Evolutionary conservation across 1,284 basidiomycete species (phyloP).

Genomic region (Cutaneotrichosporon cutaneum): DNA sequence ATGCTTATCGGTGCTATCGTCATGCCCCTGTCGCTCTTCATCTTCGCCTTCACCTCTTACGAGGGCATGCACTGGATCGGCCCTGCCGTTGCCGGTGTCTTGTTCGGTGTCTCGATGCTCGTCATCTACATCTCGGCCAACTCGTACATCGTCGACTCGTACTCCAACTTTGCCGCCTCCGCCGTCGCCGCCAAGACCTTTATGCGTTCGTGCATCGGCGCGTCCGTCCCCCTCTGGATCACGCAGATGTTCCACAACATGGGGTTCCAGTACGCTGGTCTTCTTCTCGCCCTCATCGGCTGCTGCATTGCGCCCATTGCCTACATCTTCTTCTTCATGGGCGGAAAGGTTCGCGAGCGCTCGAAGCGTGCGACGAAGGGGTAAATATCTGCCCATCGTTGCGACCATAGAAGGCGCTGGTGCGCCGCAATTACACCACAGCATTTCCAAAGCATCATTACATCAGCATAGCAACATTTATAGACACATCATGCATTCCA

Average conservation of each 20-base stretch:
- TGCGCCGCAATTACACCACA: neutral
- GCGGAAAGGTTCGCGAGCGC: constrained; percentile 30
- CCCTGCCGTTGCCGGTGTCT: constrained; percentile 33
- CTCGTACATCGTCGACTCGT: constrained; percentile 45
- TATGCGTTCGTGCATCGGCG: constrained; percentile 54
- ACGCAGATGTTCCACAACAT: constrained; percentile 29
- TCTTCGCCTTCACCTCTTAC: constrained; percentile 48
- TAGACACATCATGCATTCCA: constrained; percentile 3
- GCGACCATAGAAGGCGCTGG: neutral
- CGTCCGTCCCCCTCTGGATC: constrained; percentile 44
- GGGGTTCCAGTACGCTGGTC: constrained; percentile 40
- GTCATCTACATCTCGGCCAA: constrained; percentile 50
- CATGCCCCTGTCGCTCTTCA: constrained; percentile 53
- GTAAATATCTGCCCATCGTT: neutral
- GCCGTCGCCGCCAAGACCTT: constrained; percentile 58
- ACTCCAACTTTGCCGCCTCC: constrained; percentile 43
- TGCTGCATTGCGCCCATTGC: constrained; percentile 38
- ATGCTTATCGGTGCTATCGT: constrained; percentile 44
- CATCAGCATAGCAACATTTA: neutral
- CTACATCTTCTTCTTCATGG: constrained; percentile 47
- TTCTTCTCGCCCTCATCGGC: constrained; percentile 41
- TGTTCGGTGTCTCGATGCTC: constrained; percentile 46
- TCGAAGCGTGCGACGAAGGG: constrained; percentile 31
- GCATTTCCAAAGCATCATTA: neutral
- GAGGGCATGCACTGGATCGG: constrained; percentile 42